Evolutionary conservation across 2,329 filamentous ascomycete genomes (phyloP).

Genomic region (Periconia sp.): DNA sequence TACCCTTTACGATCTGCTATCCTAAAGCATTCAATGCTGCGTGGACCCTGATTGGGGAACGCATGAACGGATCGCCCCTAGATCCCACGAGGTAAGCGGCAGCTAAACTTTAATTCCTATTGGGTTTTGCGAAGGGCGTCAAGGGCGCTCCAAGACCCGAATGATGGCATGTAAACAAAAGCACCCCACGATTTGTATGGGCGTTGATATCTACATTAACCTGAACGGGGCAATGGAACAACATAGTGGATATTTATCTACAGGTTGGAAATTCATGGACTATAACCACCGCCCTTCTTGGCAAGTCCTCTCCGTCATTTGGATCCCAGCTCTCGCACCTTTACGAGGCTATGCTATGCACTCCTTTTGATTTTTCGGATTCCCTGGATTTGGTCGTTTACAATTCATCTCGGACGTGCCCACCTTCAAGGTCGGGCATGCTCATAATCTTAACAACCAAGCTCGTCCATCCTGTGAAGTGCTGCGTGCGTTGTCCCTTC

Average conservation of each 20-base stretch:
- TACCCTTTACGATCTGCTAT: no score
- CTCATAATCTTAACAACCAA: conserved; percentile 96
- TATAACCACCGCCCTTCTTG: not conserved
- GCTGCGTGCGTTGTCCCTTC: conserved; percentile 89
- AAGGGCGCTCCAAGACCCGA: not conserved
- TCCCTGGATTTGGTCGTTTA: conserved; percentile 5
- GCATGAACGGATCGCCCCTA: no score
- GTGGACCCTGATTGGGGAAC: no score
- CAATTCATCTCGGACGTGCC: conserved; percentile 32
- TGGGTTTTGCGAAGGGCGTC: not conserved
- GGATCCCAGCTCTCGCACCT: no score
- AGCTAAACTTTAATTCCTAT: not conserved
- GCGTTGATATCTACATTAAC: not conserved
- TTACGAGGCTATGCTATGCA: no score
- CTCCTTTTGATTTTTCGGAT: no score
- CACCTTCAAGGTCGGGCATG: conserved; percentile 70
- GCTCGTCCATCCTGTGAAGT: conserved; percentile 99
- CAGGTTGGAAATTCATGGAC: not conserved
- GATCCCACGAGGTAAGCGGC: no score
- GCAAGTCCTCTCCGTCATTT: not conserved
- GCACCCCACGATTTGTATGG: not conserved
- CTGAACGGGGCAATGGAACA: no score
- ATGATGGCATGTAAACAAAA: not conserved
- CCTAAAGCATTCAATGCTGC: no score
- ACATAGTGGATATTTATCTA: not conserved